Evolutionary conservation across 441 rosid species (phyloP).

Genomic region (Adansonia madagascariensis): DNA sequence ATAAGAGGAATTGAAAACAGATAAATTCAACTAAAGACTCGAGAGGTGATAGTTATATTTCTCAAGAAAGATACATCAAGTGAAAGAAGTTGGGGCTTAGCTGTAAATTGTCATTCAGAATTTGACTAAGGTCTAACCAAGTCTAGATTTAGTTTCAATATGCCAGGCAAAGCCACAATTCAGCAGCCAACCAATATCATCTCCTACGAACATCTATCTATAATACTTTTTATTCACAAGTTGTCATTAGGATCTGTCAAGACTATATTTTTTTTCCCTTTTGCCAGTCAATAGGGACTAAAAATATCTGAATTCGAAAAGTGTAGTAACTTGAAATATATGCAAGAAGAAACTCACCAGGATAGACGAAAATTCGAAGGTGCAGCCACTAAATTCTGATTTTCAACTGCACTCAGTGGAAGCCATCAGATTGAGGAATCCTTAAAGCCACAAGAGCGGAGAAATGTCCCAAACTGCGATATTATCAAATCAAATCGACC

Average conservation of each 20-base stretch:
- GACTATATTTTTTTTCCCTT: background rate
- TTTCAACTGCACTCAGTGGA: conserved; percentile 89
- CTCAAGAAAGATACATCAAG: background rate
- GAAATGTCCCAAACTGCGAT: conserved; percentile 68
- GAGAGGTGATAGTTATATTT: background rate
- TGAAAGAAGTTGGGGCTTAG: conserved; percentile 12
- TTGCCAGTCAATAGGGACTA: background rate
- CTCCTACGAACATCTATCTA: background rate
- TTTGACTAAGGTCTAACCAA: background rate
- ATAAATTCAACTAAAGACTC: background rate
- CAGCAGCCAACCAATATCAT: conserved; percentile 1
- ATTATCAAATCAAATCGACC: conserved; percentile 78
- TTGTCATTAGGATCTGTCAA: background rate
- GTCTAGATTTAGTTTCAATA: background rate
- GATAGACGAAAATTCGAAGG: conserved; percentile 72
- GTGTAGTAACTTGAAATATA: background rate
- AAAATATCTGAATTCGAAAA: background rate
- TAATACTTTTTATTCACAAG: background rate
- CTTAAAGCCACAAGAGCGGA: conserved; percentile 71
- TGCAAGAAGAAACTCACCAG: conserved; percentile 55
- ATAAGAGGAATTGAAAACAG: background rate
- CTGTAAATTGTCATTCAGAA: conserved; percentile 4
- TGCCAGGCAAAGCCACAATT: background rate
- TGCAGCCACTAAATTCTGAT: conserved; percentile 81
- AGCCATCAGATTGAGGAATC: conserved; percentile 77